Evolutionary conservation across 495 filamentous ascomycete genomes (phyloP), one percentile per base, ranked within the genome.

Genomic region (Aspergillus sparsus): DNA sequence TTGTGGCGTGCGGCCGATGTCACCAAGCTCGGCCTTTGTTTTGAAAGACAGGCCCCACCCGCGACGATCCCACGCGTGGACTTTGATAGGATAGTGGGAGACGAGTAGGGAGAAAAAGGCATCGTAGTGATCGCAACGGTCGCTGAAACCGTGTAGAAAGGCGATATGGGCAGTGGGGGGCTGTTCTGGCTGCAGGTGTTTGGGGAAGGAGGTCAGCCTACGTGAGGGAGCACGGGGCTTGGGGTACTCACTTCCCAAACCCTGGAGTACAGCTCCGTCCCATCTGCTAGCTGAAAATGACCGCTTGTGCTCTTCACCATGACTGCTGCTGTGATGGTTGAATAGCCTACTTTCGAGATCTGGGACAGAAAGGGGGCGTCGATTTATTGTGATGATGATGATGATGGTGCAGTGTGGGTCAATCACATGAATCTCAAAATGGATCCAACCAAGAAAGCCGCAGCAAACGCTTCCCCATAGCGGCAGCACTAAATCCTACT

Each of bases 111-210:
- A 46, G 41, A 49, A 46, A 33, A 57, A 57, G 27, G 21, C 39
- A 46, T 57, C 44, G 42, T 57, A 57, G 42, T 49, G 41, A n/a
- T 57, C 54, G 21, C 27, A 47, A 12, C 44, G 41, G 54, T 57
- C 54, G 41, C 54, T 57, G 54, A 46, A 57, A 42, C 54, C 54
- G 54, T 57, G 54, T 9, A 57, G 41, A 34, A 57, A 46, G 12
- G 44, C 41, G 16, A 60, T 21, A 53, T 49, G 42, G 31, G 46
- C 34, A 10, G 13, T 35, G 3, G 52, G 52, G 33, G 52, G 16
- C 13, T 41, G 15, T 7, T 41, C 16, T 15, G 35, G 35, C 52
- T 54, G 52, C 35, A 54, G 8, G 10, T 18, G 37, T n/a, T n/a
- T n/a, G n/a, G n/a, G n/a, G n/a, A n/a, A n/a, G n/a, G 50, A 15